Base-by-base conservation (phyloP, 495 filamentous ascomycete species). In the Hypoxylon lienhwacheense region DNA sequence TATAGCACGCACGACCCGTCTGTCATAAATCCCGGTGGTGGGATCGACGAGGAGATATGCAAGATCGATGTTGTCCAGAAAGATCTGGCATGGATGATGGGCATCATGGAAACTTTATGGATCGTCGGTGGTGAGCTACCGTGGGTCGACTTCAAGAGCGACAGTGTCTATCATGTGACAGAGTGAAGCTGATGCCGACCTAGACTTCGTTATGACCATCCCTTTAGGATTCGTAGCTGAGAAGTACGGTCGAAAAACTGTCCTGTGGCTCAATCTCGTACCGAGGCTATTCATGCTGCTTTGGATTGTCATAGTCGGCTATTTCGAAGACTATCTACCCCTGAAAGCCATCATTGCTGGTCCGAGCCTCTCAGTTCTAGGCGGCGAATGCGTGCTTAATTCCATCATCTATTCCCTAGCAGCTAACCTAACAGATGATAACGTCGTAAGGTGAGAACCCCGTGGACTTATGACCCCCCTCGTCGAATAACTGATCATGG, bases 301-400 rank as follows among this genome's bases (percentile, higher is more conserved):
- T n/a, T 77, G 74, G 73, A 64, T 65, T 7, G 41, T 74, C 11
- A 36, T 66, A 16, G 66, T 75, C 4, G 69, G 69, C 28, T 73
- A 71, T 39, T 75, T 75, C 20, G 67, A 74, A 26, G 33, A 61
- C 5, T 55, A 43, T 3, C 44, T 77, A 21, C 73, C 74, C 4
- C 51, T 70, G 7, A 59, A 60, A 26, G 67, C 71, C 29, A 66
- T 74, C 2, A 37, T 73, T 10, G 61, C 66, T 10, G 67, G 65
- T 1, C 66, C 74, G 7, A 37, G 61, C 12, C 63, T 72, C 11
- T 75, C 73, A 2, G 47, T 74, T 11, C 60, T 77, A 5, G 74
- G 74, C 10, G 74, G 71, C 11, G 73, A 77, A 50, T 75, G 72
- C 28, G 71, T 77, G 16, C 71, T 77, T 50, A 77, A 75, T 47